Conservation (phyloP, 176 grass and related monocot genomes). For the Musa schizocarpa region DNA sequence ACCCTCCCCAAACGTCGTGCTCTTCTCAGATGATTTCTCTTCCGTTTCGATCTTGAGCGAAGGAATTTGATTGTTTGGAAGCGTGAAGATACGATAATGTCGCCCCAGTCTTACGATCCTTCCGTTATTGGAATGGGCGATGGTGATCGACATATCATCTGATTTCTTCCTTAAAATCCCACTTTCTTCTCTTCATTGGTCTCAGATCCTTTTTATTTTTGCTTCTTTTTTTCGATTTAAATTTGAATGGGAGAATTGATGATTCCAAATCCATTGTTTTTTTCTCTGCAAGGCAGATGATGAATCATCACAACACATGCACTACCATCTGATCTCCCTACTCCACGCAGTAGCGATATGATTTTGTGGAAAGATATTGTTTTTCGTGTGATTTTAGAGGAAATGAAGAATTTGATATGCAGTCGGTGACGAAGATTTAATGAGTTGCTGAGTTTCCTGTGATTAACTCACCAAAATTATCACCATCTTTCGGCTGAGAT, state of each 20-base stretch:
- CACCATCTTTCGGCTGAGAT: conserved; percentile 44
- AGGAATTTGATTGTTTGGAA: neutral
- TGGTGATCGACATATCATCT: conserved; percentile 20
- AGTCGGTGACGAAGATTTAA: conserved; percentile 29
- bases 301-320: conserved; percentile 9
- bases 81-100: conserved; percentile 10
- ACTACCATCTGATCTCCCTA: conserved; percentile 22
- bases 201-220: neutral
- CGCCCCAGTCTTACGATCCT: conserved; percentile 22
- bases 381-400: neutral
- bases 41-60: too few relatives aligned
- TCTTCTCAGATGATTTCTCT: too few relatives aligned
- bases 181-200: neutral
- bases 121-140: neutral
- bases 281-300: neutral
- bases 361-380: too few relatives aligned
- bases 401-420: neutral
- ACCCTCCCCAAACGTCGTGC: neutral
- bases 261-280: conserved; percentile 3
- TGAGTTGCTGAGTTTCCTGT: conserved; percentile 17
- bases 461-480: conserved; percentile 30
- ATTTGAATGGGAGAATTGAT: conserved; percentile 1
- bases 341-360: too few relatives aligned
- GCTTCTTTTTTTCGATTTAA: neutral
- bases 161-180: neutral